Evolutionary conservation across 2,329 filamentous ascomycete genomes (phyloP), one percentile per base, ranked within the genome.

Genomic region (Ascochyta lentis): DNA sequence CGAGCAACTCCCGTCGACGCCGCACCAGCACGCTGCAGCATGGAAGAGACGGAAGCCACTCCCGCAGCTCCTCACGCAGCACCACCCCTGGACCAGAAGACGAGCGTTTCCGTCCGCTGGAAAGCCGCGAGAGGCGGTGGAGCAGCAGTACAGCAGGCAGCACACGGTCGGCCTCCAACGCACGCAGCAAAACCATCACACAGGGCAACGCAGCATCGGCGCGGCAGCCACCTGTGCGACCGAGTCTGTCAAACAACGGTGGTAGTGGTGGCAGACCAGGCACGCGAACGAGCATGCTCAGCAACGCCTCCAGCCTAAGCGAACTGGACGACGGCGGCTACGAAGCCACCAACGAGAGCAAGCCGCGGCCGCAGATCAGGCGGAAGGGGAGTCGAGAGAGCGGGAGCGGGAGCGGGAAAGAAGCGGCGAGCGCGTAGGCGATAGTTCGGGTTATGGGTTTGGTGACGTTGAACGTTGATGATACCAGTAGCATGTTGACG

Each of bases 281-380:
- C n/a, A 75, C 71, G 43, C 35, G 73, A 4, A 65, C 65, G 1
- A 76, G 73, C 35, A 69, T 64, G 54, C 59, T 76, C 2, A 76
- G 71, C 22, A 74, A 60, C 9, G 61, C 64, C 1, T 67, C 68
- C 49, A 68, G 59, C 27, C 35, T 70, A 45, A 51, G 45, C 3
- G 66, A 67, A 19, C 42, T 59, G 9, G 65, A 66, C n/a, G 63
- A 56, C 23, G 62, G 57, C 2, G 46, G 52, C 12, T 55, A 55
- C 16, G 46, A 55, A 42, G 58, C 42, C 0, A 35, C 42, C 5
- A 43, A 51, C 13, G 54, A 56, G 16, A 54, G 51, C 9, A 54
- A 40, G 35, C 45, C 45, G 0, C 31, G 48, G 24, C 38, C 42
- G 22, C 47, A 47, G 26, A 29, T 48, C 1, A 34, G 48, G 27